Percentiles rank a stretch among this genome's conserved stretches.
Evolutionary conservation across 1,284 basidiomycete genomes (phyloP).

Genomic region (Inonotus hispidus): DNA sequence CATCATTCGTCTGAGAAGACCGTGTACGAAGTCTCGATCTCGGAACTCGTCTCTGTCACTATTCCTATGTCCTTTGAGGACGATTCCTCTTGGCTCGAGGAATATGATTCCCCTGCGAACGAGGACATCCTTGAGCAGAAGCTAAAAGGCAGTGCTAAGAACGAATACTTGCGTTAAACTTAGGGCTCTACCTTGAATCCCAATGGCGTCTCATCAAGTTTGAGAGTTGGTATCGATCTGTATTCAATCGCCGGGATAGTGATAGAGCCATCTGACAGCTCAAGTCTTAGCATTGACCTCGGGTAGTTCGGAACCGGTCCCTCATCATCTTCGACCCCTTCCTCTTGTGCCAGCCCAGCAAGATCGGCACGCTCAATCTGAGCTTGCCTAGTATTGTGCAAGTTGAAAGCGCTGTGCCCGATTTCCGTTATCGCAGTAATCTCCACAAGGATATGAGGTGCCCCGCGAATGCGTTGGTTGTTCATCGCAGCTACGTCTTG

Average conservation of each 20-base stretch:
- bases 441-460: conserved; percentile 55
- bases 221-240: conserved; percentile 48
- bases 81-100: conserved; percentile 59
- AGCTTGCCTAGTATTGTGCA: conserved; percentile 57
- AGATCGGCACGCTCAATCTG: conserved; percentile 55
- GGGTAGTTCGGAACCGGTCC: conserved; percentile 71
- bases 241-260: conserved; percentile 67
- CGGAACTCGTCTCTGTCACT: conserved; percentile 53
- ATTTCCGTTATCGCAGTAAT: conserved; percentile 71
- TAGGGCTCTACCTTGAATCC: conserved; percentile 61
- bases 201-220: conserved; percentile 60
- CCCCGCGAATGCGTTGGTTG: conserved; percentile 33
- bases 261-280: conserved; percentile 60
- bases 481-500: conserved; percentile 34
- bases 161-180: too few species aligned
- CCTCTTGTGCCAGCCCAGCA: conserved; percentile 33
- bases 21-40: conserved; percentile 47
- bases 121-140: conserved; percentile 56
- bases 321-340: conserved; percentile 45
- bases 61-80: conserved; percentile 50
- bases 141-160: conserved; percentile 33
- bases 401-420: conserved; percentile 61
- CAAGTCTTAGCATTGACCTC: conserved; percentile 60
- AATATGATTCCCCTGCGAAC: conserved; percentile 62
- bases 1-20: conserved; percentile 57